phyloP scores from a whole-genome alignment of 1,284 basidiomycete species.

The Phenoliferia sp. region DNA sequence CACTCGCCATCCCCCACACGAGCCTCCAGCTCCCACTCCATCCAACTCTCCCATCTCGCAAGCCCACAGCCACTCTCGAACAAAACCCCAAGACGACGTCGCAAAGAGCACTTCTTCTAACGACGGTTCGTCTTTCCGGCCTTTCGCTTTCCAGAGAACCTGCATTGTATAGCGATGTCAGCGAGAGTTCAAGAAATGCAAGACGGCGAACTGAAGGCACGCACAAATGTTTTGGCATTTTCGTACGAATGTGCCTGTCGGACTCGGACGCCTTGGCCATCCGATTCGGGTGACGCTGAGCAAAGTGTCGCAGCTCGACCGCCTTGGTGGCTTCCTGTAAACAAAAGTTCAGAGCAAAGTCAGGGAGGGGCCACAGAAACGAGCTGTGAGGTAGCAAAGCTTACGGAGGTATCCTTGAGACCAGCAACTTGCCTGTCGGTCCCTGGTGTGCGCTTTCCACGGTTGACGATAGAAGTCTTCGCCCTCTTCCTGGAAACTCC shows the following conservation, averaged over 20 bases:
- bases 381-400: slow-evolving; percentile 33
- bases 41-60: neutral
- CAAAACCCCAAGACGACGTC: neutral
- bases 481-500: slow-evolving; percentile 47
- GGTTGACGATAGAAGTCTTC: slow-evolving; percentile 48
- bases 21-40: neutral
- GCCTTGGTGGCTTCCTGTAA: slow-evolving; percentile 73
- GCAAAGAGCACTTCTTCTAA: slow-evolving; percentile 41
- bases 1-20: neutral
- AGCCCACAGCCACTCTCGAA: neutral
- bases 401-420: slow-evolving; percentile 64
- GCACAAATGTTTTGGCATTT: slow-evolving; percentile 43
- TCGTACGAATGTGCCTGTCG: slow-evolving; percentile 51
- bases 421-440: slow-evolving; percentile 73
- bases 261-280: slow-evolving; percentile 83
- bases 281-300: slow-evolving; percentile 77
- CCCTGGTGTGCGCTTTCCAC: slow-evolving; percentile 55
- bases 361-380: neutral
- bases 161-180: neutral
- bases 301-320: slow-evolving; percentile 71
- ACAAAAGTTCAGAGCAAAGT: slow-evolving; percentile 19
- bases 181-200: neutral
- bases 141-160: slow-evolving; percentile 41
- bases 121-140: slow-evolving; percentile 78
- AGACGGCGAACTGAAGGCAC: neutral